phyloP scores from a whole-genome alignment of 164 flowering plant genomes.

The Macadamia integrifolia region DNA sequence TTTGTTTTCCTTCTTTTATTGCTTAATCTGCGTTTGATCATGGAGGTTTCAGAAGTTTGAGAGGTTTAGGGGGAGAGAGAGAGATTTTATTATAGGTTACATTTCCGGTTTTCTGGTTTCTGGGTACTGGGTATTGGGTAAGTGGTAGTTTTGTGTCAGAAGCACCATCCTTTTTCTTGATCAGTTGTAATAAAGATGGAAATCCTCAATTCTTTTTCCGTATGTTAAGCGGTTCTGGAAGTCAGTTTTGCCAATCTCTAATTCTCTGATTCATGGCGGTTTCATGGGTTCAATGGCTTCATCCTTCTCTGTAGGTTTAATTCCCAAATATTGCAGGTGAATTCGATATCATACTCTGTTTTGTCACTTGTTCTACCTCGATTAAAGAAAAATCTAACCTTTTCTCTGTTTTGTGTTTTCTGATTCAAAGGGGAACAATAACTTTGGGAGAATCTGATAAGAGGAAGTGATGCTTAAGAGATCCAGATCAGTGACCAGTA shows the following conservation, averaged over 20 bases:
- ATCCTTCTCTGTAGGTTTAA: no score
- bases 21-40: background rate
- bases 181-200: background rate
- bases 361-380: no score
- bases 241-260: background rate
- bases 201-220: background rate
- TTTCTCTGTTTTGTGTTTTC: constrained; percentile 1
- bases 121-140: background rate
- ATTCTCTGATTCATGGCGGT: background rate
- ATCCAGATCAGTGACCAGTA: constrained; percentile 53
- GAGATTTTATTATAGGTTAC: background rate
- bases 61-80: background rate
- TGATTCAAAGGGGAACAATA: constrained; percentile 8
- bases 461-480: constrained; percentile 49
- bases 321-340: background rate
- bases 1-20: background rate
- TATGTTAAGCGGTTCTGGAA: background rate
- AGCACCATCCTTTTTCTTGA: background rate
- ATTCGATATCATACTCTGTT: background rate
- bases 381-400: background rate
- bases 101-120: constrained; percentile 5
- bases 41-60: constrained; percentile 17
- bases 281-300: background rate
- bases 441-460: background rate
- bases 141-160: background rate